Conservation (phyloP, 2,329 filamentous ascomycete genomes). For the Exophiala spinifera region DNA sequence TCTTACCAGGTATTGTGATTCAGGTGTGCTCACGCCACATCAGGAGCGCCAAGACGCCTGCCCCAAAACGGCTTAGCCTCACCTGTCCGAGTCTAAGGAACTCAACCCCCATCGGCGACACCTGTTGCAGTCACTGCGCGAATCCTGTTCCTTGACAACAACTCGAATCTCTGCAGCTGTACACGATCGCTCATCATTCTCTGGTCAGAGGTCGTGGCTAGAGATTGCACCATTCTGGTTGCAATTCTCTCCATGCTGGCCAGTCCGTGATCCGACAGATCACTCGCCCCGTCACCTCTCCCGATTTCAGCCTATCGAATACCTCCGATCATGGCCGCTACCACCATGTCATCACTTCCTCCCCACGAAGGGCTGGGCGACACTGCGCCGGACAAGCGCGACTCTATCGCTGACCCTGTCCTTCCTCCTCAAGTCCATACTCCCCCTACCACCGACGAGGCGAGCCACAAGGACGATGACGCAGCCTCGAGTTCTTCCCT, state of each 20-base stretch:
- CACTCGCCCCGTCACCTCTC: constrained; percentile 7
- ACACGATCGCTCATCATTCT: neutral
- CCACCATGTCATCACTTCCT: constrained; percentile 29
- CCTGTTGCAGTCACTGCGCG: constrained; percentile 4
- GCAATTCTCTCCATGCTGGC: constrained; percentile 20
- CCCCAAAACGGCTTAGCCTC: constrained; percentile 3
- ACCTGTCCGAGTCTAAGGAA: constrained; percentile 3
- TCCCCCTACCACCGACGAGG: constrained; percentile 30
- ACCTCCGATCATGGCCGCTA: constrained; percentile 26
- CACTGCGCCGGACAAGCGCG: constrained; percentile 16
- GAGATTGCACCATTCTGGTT: constrained; percentile 20
- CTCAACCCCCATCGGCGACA: constrained; percentile 6
- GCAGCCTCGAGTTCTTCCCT: constrained; percentile 37
- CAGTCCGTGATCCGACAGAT: constrained; percentile 3
- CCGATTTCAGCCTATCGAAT: constrained; percentile 11
- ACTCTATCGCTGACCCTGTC: constrained; percentile 9
- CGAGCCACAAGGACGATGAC: constrained; percentile 40
- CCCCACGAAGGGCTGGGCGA: constrained; percentile 19
- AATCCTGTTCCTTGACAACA: constrained; percentile 7
- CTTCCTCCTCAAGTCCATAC: constrained; percentile 27
- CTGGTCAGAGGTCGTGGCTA: constrained; percentile 14
- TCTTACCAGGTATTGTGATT: neutral
- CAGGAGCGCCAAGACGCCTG: constrained; percentile 4
- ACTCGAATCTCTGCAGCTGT: neutral
- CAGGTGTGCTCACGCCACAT: neutral